A percentile compares a stretch with the other conserved stretches of the same genome.
Conservation (phyloP, 495 filamentous ascomycete species). For the Terfezia boudieri region DNA sequence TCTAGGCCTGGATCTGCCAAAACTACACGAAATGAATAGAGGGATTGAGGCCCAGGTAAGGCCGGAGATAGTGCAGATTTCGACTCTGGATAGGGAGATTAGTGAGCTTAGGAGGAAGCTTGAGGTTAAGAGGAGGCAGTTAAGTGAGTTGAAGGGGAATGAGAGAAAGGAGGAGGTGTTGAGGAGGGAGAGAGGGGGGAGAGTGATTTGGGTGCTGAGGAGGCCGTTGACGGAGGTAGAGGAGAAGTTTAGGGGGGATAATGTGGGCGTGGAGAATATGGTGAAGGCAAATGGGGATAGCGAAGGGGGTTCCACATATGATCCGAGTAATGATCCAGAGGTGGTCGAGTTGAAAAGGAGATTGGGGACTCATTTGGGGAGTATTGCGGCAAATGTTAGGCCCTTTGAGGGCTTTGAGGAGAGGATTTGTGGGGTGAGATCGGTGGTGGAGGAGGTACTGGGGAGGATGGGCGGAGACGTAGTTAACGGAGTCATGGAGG, state of each 20-base stretch:
- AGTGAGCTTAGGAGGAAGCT: not conserved
- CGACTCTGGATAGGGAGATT: not conserved
- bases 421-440: not conserved
- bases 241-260: too few species aligned
- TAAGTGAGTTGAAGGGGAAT: not conserved
- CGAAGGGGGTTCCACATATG: not conserved
- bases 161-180: not conserved
- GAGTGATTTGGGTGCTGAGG: too few species aligned
- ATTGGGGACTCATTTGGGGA: not conserved
- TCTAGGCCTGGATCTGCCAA: not conserved
- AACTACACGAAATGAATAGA: not conserved
- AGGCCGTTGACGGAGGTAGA: too few species aligned
- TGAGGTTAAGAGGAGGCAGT: not conserved
- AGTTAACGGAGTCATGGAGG: slow-evolving; percentile 20
- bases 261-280: too few species aligned
- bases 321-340: not conserved
- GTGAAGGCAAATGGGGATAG: too few species aligned
- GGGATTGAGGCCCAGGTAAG: not conserved
- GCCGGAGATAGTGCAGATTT: not conserved
- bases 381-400: not conserved
- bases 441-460: not conserved
- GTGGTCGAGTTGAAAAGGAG: not conserved
- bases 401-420: not conserved
- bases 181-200: not conserved
- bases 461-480: slow-evolving; percentile 1